These are phyloP conservation scores for Talaromyces amestolkiae DNA, from an alignment of 2,329 filamentous ascomycete genomes.

Conservation along the genomic window DNA sequence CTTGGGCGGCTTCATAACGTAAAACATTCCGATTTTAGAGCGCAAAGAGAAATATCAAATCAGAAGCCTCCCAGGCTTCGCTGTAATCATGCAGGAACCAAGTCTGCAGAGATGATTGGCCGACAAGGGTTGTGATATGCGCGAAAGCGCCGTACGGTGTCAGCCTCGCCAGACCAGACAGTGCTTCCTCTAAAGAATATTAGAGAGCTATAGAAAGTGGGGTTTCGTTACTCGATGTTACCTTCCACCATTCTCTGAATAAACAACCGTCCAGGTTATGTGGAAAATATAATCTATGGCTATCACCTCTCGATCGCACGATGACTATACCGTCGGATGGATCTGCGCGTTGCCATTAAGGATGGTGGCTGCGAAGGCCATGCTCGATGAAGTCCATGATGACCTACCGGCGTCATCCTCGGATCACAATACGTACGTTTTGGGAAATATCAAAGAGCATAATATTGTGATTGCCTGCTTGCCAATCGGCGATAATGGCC, in stretches of 20 bases:
- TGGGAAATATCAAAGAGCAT: neutral
- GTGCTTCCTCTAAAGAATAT: too few relatives aligned
- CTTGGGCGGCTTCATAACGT: too few relatives aligned
- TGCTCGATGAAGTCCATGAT: neutral
- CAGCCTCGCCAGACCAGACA: neutral
- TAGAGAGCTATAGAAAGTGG: too few relatives aligned
- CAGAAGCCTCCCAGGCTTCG: neutral
- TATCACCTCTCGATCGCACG: neutral
- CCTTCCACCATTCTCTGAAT: too few relatives aligned
- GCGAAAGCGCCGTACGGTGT: neutral
- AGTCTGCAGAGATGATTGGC: neutral
- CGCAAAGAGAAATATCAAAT: neutral
- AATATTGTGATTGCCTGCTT: neutral
- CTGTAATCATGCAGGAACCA: neutral
- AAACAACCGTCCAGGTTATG: too few relatives aligned
- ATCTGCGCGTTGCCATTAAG: neutral
- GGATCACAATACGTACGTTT: neutral
- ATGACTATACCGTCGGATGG: conserved; percentile 1
- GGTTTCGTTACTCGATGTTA: too few relatives aligned
- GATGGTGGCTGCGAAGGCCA: neutral
- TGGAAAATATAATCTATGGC: neutral
- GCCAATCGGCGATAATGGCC: neutral
- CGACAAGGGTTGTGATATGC: neutral
- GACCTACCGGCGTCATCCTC: neutral
- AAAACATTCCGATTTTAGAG: too few relatives aligned